Evolutionary conservation across 2,329 filamentous ascomycete genomes (phyloP).

Genomic region (Penicillium hordei): DNA sequence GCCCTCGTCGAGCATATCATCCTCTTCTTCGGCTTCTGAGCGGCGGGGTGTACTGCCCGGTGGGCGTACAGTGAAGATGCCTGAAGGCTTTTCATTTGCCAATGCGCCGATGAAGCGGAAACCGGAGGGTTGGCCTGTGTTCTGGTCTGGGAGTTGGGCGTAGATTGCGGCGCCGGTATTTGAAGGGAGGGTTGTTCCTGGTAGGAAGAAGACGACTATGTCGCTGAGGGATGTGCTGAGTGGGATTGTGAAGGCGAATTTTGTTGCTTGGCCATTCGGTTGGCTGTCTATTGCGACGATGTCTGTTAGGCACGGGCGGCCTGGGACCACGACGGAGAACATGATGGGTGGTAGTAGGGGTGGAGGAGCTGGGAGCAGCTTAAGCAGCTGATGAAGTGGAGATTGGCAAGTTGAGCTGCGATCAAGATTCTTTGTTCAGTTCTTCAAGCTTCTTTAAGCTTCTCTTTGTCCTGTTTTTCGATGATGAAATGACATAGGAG

Average conservation of each 20-base stretch:
- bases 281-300: slow-evolving; percentile 53
- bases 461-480: slow-evolving; percentile 12
- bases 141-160: slow-evolving; percentile 65
- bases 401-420: not conserved
- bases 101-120: slow-evolving; percentile 88
- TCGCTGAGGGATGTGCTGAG: slow-evolving; percentile 62
- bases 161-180: slow-evolving; percentile 87
- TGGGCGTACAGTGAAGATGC: slow-evolving; percentile 74
- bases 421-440: not conserved
- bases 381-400: not conserved
- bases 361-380: not conserved
- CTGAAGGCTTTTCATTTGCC: slow-evolving; percentile 84
- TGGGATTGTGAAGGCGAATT: slow-evolving; percentile 69
- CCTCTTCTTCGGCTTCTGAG: slow-evolving; percentile 39
- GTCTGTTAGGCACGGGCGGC: slow-evolving; percentile 60
- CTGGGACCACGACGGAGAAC: slow-evolving; percentile 63
- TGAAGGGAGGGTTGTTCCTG: slow-evolving; percentile 69
- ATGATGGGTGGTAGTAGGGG: slow-evolving; percentile 36
- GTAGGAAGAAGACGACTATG: slow-evolving; percentile 85
- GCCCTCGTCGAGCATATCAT: slow-evolving; percentile 50
- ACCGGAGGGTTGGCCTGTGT: slow-evolving; percentile 44
- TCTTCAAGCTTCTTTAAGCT: slow-evolving; percentile 2
- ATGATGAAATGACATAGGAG: slow-evolving; percentile 27
- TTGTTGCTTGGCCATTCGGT: slow-evolving; percentile 56
- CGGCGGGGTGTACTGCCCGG: slow-evolving; percentile 17